A percentile compares a stretch with the other conserved stretches of the same genome.
phyloP scores from a whole-genome alignment of 768 basidiomycete genomes.

The Phanerochaete carnosa region DNA sequence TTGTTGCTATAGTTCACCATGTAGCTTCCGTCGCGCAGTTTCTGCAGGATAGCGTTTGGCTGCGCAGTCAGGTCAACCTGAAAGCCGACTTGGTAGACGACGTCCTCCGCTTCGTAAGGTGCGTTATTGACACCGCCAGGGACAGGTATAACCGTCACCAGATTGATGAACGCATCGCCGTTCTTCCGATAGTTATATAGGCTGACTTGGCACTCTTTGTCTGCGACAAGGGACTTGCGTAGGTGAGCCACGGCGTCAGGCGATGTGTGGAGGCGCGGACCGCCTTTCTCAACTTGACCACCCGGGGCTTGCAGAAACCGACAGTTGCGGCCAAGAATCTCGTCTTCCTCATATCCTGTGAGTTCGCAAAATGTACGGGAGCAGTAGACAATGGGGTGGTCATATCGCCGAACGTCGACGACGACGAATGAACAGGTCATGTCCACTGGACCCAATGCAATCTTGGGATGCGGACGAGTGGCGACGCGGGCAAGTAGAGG shows the following conservation, averaged over 20 bases:
- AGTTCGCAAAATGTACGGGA: slow-evolving; percentile 78
- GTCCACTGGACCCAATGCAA: slow-evolving; percentile 89
- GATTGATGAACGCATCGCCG: slow-evolving; percentile 85
- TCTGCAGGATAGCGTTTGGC: slow-evolving; percentile 78
- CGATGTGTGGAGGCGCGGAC: slow-evolving; percentile 57
- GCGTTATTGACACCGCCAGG: slow-evolving; percentile 46
- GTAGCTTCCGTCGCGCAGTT: slow-evolving; percentile 76
- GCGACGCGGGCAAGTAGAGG: slow-evolving; percentile 77
- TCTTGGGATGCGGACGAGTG: slow-evolving; percentile 65
- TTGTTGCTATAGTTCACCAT: slow-evolving; percentile 53
- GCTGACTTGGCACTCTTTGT: slow-evolving; percentile 86
- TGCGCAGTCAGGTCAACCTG: slow-evolving; percentile 91
- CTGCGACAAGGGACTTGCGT: slow-evolving; percentile 58
- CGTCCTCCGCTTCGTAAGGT: slow-evolving; percentile 59
- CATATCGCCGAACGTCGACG: slow-evolving; percentile 76
- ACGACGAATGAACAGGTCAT: slow-evolving; percentile 91
- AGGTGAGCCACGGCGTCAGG: slow-evolving; percentile 65
- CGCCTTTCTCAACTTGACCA: slow-evolving; percentile 50
- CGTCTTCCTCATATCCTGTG: slow-evolving; percentile 70
- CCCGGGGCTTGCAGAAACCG: slow-evolving; percentile 84
- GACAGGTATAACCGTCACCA: slow-evolving; percentile 89
- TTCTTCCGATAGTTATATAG: slow-evolving; percentile 88
- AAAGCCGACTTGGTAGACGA: slow-evolving; percentile 90
- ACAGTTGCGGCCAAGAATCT: slow-evolving; percentile 89
- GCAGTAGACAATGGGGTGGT: slow-evolving; percentile 88